A percentile compares a stretch with the other conserved stretches of the same genome.
Evolutionary conservation across 768 basidiomycete genomes (phyloP).

Genomic region (Mycena pura): DNA sequence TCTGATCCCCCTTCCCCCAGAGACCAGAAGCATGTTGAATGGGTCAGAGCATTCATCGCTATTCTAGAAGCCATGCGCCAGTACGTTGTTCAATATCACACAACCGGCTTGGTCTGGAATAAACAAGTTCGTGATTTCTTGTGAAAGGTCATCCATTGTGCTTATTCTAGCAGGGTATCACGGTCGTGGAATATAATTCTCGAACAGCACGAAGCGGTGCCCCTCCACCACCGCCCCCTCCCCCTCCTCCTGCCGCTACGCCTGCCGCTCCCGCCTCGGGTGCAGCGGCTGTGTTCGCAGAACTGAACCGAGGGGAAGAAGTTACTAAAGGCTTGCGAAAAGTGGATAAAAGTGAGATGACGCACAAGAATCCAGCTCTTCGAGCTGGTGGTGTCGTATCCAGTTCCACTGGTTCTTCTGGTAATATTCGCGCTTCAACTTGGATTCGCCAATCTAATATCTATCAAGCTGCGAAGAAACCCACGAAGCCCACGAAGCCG

Average conservation of each 20-base stretch:
- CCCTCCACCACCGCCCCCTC: conserved; percentile 58
- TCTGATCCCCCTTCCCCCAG: conserved; percentile 50
- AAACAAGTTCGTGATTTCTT: conserved; percentile 57
- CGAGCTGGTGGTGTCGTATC: conserved; percentile 65
- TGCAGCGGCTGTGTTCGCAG: conserved; percentile 81
- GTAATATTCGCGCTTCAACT: conserved; percentile 25
- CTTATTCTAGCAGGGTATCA: conserved; percentile 53
- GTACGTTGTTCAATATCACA: conserved; percentile 86
- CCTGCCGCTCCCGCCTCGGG: conserved; percentile 46
- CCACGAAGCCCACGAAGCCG: conserved; percentile 85
- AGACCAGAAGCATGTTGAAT: conserved; percentile 86
- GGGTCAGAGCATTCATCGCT: conserved; percentile 76
- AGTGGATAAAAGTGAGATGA: conserved; percentile 97
- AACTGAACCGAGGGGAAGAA: conserved; percentile 87
- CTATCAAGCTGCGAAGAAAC: conserved; percentile 57
- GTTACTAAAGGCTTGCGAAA: conserved; percentile 92
- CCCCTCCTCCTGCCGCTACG: conserved; percentile 53
- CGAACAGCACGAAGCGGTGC: conserved; percentile 40
- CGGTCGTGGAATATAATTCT: conserved; percentile 58
- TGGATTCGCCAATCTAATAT: neutral
- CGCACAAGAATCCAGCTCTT: conserved; percentile 95
- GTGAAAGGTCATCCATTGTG: neutral
- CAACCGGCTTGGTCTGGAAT: conserved; percentile 91
- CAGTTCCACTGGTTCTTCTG: conserved; percentile 39
- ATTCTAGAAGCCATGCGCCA: conserved; percentile 81